Evolutionary conservation across 2,329 filamentous ascomycete species (phyloP).

Genomic region (Cercospora sp.): DNA sequence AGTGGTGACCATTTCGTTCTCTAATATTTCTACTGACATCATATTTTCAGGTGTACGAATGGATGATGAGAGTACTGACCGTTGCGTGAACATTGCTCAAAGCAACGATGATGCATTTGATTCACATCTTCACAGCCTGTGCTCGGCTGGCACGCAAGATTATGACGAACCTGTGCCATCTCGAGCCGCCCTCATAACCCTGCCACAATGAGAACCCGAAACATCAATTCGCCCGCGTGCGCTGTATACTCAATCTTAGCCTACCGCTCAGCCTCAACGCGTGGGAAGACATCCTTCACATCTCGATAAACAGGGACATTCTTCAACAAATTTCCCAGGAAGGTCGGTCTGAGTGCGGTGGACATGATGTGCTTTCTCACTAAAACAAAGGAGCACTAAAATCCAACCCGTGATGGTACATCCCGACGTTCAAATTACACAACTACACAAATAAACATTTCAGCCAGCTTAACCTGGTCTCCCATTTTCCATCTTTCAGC

Average conservation of each 20-base stretch:
- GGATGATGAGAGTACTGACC: conserved; percentile 63
- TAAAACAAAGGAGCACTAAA: too few relatives aligned
- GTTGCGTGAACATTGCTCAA: not conserved
- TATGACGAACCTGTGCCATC: not conserved
- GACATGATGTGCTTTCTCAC: not conserved
- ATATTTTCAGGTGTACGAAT: conserved; percentile 64
- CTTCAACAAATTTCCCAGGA: not conserved
- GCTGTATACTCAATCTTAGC: not conserved
- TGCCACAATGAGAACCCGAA: not conserved
- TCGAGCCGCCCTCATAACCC: not conserved
- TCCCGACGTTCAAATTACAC: not conserved
- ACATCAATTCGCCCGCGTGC: not conserved
- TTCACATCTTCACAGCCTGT: not conserved
- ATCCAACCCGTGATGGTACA: too few relatives aligned
- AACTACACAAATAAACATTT: not conserved
- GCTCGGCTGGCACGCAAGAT: not conserved
- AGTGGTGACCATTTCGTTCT: conserved; percentile 11
- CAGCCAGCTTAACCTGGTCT: not conserved
- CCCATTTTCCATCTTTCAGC: not conserved
- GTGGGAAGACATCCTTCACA: not conserved
- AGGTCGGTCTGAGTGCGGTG: not conserved
- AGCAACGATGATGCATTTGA: not conserved
- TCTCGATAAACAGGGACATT: not conserved
- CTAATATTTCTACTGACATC: not conserved
- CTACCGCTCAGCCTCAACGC: not conserved